Conservation (phyloP, 2,329 filamentous ascomycete species). For the Microsporum ferrugineum region DNA sequence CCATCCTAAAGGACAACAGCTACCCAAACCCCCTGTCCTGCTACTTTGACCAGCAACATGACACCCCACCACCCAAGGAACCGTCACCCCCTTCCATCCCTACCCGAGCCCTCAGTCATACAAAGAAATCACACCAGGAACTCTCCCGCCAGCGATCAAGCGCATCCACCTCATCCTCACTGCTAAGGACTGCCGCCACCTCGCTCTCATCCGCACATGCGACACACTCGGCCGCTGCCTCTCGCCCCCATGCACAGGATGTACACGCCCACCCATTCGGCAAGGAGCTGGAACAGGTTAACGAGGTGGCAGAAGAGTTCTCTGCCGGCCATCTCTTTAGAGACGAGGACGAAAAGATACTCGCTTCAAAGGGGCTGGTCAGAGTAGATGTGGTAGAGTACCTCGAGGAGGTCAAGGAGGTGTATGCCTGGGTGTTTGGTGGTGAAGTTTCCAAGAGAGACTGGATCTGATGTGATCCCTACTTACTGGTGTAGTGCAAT, state of each 20-base stretch:
- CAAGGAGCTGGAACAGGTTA: conserved; percentile 79
- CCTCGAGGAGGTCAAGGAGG: conserved; percentile 61
- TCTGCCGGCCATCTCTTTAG: conserved; percentile 50
- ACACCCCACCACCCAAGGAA: conserved; percentile 35
- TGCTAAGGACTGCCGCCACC: conserved; percentile 10
- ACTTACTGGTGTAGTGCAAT: not conserved
- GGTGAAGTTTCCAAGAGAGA: conserved; percentile 22
- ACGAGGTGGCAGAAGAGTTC: conserved; percentile 86
- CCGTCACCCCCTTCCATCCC: conserved; percentile 58
- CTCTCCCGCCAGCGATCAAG: conserved; percentile 58
- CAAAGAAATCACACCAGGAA: conserved; percentile 72
- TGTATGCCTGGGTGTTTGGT: conserved; percentile 53
- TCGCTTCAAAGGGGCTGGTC: conserved; percentile 57
- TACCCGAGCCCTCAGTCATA: conserved; percentile 70
- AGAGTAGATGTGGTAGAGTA: conserved; percentile 76
- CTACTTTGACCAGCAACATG: conserved; percentile 55
- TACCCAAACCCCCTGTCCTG: conserved; percentile 45
- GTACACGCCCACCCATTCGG: conserved; percentile 62
- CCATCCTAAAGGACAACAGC: conserved; percentile 28
- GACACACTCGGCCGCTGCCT: conserved; percentile 5
- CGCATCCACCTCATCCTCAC: conserved; percentile 25
- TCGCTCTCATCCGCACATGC: conserved; percentile 25
- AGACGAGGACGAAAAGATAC: conserved; percentile 62
- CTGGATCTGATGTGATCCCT: conserved; percentile 29
- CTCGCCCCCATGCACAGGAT: conserved; percentile 18